Conservation (phyloP, 306 rosid species). For the Citrullus amarus region DNA sequence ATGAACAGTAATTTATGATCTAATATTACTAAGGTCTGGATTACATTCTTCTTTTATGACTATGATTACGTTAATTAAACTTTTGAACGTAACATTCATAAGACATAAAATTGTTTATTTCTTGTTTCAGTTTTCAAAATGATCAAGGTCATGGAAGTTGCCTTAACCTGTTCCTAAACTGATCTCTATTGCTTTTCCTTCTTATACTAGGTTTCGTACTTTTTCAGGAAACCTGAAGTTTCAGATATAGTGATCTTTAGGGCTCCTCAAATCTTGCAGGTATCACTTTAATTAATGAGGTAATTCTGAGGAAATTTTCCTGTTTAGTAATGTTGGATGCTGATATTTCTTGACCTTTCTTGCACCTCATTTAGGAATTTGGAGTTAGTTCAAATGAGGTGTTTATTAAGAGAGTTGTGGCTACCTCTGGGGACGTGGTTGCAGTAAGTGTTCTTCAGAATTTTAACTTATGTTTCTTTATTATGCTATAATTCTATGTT, state of each 20-base stretch:
- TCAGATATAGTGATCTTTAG: slow-evolving; percentile 87
- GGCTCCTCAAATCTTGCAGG: slow-evolving; percentile 74
- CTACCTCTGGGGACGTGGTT: slow-evolving; percentile 78
- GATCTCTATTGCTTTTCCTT: slow-evolving; percentile 7
- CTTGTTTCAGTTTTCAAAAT: neutral
- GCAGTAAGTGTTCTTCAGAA: slow-evolving; percentile 34
- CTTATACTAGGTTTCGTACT: slow-evolving; percentile 57
- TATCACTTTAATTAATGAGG: slow-evolving; percentile 10
- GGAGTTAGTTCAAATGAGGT: slow-evolving; percentile 60
- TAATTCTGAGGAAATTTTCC: neutral
- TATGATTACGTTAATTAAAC: neutral
- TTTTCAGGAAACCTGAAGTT: slow-evolving; percentile 80
- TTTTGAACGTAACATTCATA: neutral
- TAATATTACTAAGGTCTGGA: neutral
- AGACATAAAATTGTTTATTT: neutral
- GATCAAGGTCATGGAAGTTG: neutral
- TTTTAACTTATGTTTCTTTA: neutral
- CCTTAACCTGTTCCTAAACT: neutral
- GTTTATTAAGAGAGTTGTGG: slow-evolving; percentile 79
- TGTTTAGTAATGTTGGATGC: neutral
- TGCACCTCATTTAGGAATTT: slow-evolving; percentile 27
- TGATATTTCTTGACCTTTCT: neutral
- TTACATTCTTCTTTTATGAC: neutral
- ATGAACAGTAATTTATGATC: neutral
- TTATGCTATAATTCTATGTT: neutral